Evolutionary conservation across 345 rosid genomes (phyloP), one percentile per base, ranked within the genome.

Genomic region (Geranium rotundifolium): DNA sequence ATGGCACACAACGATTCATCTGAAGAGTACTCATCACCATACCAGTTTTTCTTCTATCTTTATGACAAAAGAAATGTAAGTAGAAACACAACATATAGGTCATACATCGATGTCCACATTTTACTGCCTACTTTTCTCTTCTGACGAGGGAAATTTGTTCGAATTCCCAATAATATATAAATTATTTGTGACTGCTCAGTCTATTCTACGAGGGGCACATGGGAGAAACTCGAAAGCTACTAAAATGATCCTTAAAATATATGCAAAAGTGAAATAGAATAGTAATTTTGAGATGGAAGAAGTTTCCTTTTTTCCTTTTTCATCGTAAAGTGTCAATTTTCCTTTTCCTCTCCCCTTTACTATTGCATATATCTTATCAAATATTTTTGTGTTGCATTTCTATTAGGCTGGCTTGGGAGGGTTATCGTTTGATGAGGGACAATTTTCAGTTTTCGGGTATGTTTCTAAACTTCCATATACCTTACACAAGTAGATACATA

Each of bases 381-480:
- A 4, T 34, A 8, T 34, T 34, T 8, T 34, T 34, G 41, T 34
- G 6, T 34, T 34, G 10, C 41, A 5, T 34, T 34, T 34, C 1
- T 34, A 34, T 34, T 34, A 85, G 95, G 73, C 98, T 54, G 93
- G 96, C 72, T 76, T 92, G 62, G 98, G 91, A 71, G 95, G 98
- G n/a, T 78, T 92, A 74, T 92, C 96, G 5, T 89, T 89, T 57
- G 98, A 89, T 4, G 98, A 92, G 82, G 95, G 95, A 16, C 89
- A 92, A 59, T 92, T 92, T 81, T 87, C 95, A 0, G 98, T 89
- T 63, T 87, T 87, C 4, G 93, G 96, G 98, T 87, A 85, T 55
- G 39, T 56, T 19, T 23, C 61, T 60, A 8, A 54, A 55, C 54
- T 41, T 62, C 18, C 4, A 17, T 7, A 2, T 50, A 61, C 20